These are phyloP conservation scores for Phyllosticta citriasiana DNA, from an alignment of 2,329 filamentous ascomycete genomes.

Conservation along the genomic window DNA sequence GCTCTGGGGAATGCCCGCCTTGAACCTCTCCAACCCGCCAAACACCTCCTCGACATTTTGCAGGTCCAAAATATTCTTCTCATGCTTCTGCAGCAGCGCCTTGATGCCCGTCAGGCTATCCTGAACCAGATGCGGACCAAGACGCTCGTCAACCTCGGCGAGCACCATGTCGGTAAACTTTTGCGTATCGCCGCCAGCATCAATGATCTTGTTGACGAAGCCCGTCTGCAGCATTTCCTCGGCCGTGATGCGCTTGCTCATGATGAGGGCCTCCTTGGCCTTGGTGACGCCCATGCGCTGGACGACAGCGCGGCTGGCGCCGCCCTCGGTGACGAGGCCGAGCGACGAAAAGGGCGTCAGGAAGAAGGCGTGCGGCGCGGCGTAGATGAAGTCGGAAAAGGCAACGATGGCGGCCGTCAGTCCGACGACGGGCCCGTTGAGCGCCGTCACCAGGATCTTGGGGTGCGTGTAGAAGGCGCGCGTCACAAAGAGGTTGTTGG, in stretches of 20 bases:
- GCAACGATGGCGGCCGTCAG: slow-evolving; percentile 75
- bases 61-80: slow-evolving; percentile 60
- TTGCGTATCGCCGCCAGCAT: slow-evolving; percentile 50
- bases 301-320: slow-evolving; percentile 67
- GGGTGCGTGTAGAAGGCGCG: slow-evolving; percentile 87
- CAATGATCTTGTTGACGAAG: slow-evolving; percentile 79
- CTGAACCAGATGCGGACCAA: slow-evolving; percentile 71
- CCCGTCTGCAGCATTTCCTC: slow-evolving; percentile 66
- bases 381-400: slow-evolving; percentile 89
- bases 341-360: slow-evolving; percentile 87
- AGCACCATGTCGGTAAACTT: slow-evolving; percentile 65
- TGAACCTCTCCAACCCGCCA: slow-evolving; percentile 70
- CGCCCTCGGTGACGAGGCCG: slow-evolving; percentile 83
- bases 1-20: slow-evolving; percentile 70
- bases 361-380: slow-evolving; percentile 68
- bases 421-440: slow-evolving; percentile 87
- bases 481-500: slow-evolving; percentile 82
- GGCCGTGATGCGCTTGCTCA: slow-evolving; percentile 67
- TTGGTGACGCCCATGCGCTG: slow-evolving; percentile 67
- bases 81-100: slow-evolving; percentile 65
- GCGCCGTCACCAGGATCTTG: slow-evolving; percentile 81
- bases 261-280: slow-evolving; percentile 87
- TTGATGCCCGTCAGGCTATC: slow-evolving; percentile 79
- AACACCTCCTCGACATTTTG: slow-evolving; percentile 81
- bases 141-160: slow-evolving; percentile 66